phyloP scores from a whole-genome alignment of 768 basidiomycete genomes.

The Lactarius akahatsu region DNA sequence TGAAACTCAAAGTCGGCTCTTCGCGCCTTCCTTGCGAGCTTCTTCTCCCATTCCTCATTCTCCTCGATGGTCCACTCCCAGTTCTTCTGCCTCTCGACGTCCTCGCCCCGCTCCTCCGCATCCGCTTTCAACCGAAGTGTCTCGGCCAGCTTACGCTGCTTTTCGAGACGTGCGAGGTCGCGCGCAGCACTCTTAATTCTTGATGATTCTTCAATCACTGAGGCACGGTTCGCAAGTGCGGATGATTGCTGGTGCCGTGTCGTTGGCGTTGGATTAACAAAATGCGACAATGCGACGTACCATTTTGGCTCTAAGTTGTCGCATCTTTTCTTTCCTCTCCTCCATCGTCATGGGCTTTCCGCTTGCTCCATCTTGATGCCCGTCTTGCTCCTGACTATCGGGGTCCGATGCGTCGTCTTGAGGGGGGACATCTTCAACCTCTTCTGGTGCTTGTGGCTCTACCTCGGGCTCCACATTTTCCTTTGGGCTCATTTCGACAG shows the following conservation, averaged over 20 bases:
- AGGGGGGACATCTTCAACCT: slow-evolving; percentile 8
- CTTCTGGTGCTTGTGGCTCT: slow-evolving; percentile 11
- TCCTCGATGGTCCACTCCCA: slow-evolving; percentile 97
- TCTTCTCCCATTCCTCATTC: slow-evolving; percentile 96
- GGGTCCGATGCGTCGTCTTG: slow-evolving; percentile 4
- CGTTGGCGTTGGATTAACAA: background rate
- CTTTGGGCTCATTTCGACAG: slow-evolving; percentile 9
- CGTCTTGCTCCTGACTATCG: slow-evolving; percentile 7
- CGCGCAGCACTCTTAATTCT: slow-evolving; percentile 73
- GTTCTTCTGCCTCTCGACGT: slow-evolving; percentile 85
- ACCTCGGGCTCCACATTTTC: background rate
- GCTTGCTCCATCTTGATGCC: background rate
- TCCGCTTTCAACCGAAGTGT: slow-evolving; percentile 79
- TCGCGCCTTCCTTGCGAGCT: slow-evolving; percentile 74
- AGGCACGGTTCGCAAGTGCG: slow-evolving; percentile 77
- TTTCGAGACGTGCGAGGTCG: slow-evolving; percentile 81
- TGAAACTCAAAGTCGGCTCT: slow-evolving; percentile 90
- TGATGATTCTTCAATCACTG: slow-evolving; percentile 81
- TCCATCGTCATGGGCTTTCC: slow-evolving; percentile 26
- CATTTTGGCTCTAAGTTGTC: slow-evolving; percentile 26
- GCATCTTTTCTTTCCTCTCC: slow-evolving; percentile 27
- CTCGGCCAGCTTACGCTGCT: slow-evolving; percentile 89
- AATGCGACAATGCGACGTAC: background rate
- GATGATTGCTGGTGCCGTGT: slow-evolving; percentile 59
- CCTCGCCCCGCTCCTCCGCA: slow-evolving; percentile 89